phyloP scores from a whole-genome alignment of 257 asterid genomes.

The Eucommia ulmoides region DNA sequence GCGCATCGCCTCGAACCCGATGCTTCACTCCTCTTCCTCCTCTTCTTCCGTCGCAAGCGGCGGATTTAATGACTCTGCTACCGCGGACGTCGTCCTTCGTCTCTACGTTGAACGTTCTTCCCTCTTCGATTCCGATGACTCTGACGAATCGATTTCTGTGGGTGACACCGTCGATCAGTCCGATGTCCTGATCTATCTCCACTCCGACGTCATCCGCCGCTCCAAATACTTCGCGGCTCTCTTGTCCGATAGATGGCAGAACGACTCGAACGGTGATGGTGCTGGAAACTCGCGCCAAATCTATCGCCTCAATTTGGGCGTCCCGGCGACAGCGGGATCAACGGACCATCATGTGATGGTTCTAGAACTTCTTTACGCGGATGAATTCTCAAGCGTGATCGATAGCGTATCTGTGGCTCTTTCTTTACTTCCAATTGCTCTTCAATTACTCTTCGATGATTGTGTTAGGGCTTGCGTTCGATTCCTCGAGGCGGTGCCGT shows the following conservation, averaged over 20 bases:
- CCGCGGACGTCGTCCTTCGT: slow-evolving; percentile 63
- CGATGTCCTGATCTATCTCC: slow-evolving; percentile 51
- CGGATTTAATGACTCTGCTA: slow-evolving; percentile 43
- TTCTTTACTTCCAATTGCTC: slow-evolving; percentile 61
- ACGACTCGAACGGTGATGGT: slow-evolving; percentile 14
- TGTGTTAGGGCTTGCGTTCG: slow-evolving; percentile 63
- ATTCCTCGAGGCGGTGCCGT: slow-evolving; percentile 89
- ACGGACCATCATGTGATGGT: slow-evolving; percentile 32
- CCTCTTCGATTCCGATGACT: slow-evolving; percentile 14
- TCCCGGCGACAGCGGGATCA: slow-evolving; percentile 30
- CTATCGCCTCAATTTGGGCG: slow-evolving; percentile 27
- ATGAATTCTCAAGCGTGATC: slow-evolving; percentile 34
- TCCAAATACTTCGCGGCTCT: slow-evolving; percentile 52
- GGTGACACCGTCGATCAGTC: slow-evolving; percentile 22
- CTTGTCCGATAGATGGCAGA: slow-evolving; percentile 68
- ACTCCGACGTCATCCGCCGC: slow-evolving; percentile 43
- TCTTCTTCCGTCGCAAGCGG: slow-evolving; percentile 11
- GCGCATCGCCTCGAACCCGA: slow-evolving; percentile 25
- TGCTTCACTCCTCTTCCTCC: slow-evolving; percentile 8
- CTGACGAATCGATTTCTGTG: slow-evolving; percentile 18
- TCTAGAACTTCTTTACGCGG: slow-evolving; percentile 48
- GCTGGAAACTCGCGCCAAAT: slow-evolving; percentile 13
- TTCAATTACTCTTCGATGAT: slow-evolving; percentile 76
- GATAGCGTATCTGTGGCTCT: slow-evolving; percentile 36
- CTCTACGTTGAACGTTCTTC: slow-evolving; percentile 31